Conservation (phyloP, 1,284 basidiomycete species). For the Takashimella tepidaria region DNA sequence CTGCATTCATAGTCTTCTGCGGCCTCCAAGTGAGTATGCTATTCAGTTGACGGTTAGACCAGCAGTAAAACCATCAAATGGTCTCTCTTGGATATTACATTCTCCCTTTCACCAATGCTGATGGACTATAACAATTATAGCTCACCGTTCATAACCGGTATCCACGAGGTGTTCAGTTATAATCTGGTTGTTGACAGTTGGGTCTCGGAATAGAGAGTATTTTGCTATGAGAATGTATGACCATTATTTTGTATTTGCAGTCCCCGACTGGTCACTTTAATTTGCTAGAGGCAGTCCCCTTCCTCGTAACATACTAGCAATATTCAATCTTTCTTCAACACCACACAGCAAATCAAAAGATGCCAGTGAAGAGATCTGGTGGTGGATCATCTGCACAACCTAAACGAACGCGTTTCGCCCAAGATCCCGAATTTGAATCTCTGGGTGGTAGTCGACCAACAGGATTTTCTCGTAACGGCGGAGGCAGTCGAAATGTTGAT, state of each 20-base stretch:
- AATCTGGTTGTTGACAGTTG: too few species aligned
- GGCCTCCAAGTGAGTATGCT: constrained; percentile 50
- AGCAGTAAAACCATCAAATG: too few species aligned
- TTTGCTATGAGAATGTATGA: too few species aligned
- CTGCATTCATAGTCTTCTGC: constrained; percentile 52
- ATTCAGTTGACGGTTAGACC: too few species aligned
- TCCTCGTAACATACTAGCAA: background rate
- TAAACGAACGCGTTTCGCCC: constrained; percentile 74
- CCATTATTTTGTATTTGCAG: background rate
- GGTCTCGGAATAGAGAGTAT: too few species aligned
- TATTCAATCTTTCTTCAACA: background rate
- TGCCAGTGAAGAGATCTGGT: constrained; percentile 36
- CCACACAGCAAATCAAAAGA: constrained; percentile 6
- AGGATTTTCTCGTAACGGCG: background rate
- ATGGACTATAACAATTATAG: too few species aligned
- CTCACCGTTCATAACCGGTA: constrained; percentile 45
- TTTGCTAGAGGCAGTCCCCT: background rate
- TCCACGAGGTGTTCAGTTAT: constrained; percentile 48
- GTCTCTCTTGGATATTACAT: too few species aligned
- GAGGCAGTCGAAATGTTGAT: background rate
- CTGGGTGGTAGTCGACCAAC: background rate
- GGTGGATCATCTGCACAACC: constrained; percentile 21
- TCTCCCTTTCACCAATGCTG: too few species aligned
- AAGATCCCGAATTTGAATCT: background rate
- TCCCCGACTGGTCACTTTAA: background rate